Percentiles rank a stretch among this genome's conserved stretches.
Evolutionary conservation across 805 yeast species (phyloP).

Genomic region (Debaryomyces castellii): DNA sequence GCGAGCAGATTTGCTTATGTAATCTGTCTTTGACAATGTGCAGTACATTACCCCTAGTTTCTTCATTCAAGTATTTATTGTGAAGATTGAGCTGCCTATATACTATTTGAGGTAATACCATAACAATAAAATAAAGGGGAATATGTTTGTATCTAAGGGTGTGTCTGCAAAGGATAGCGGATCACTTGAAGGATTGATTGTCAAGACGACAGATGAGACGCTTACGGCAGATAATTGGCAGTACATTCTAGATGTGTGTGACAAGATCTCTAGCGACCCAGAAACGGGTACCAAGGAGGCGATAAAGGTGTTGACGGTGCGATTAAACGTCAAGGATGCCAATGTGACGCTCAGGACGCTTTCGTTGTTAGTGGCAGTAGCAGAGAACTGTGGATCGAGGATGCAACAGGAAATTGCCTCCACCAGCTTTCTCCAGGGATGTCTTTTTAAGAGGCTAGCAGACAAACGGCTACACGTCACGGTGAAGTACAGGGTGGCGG

Average conservation of each 20-base stretch:
- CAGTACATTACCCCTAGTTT: not conserved
- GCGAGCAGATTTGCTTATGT: not conserved
- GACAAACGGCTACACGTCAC: constrained; percentile 60
- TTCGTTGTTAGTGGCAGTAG: constrained; percentile 36
- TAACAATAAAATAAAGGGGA: not conserved
- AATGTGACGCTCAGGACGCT: constrained; percentile 38
- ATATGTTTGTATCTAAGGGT: constrained; percentile 5
- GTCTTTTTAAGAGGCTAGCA: constrained; percentile 42
- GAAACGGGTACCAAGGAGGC: constrained; percentile 37
- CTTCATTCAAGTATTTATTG: not conserved
- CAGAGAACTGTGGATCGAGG: constrained; percentile 46
- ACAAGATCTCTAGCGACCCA: constrained; percentile 34
- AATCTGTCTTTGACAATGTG: not conserved
- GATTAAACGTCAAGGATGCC: constrained; percentile 36
- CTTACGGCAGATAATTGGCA: constrained; percentile 46
- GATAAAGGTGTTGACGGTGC: constrained; percentile 19
- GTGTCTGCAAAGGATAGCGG: not conserved
- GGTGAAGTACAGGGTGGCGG: constrained; percentile 65
- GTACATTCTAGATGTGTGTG: constrained; percentile 43
- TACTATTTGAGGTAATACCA: not conserved
- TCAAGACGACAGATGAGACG: constrained; percentile 41
- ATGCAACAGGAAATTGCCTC: constrained; percentile 46
- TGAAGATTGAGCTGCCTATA: no score
- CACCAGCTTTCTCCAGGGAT: constrained; percentile 32
- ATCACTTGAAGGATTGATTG: constrained; percentile 21